Evolutionary conservation across 1,284 basidiomycete genomes (phyloP).

Genomic region (Xerocomus minutiporus): DNA sequence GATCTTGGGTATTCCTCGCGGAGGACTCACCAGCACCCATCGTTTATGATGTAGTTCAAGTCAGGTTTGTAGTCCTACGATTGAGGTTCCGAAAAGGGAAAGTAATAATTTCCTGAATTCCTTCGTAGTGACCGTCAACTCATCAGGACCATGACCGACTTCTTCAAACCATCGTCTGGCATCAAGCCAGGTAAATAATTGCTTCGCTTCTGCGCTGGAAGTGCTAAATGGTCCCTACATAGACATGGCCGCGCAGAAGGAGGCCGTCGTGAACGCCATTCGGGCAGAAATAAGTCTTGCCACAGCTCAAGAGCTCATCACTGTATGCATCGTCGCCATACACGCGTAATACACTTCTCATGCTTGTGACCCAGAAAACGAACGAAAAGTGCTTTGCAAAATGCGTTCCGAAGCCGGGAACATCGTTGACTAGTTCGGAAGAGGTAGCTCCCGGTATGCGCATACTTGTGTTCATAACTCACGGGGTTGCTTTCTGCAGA

Average conservation of each 20-base stretch:
- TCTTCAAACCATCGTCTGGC: constrained; percentile 40
- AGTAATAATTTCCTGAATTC: background rate
- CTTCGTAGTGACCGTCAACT: background rate
- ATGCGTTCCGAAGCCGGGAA: constrained; percentile 74
- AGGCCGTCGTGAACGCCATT: constrained; percentile 67
- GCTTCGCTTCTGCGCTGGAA: background rate
- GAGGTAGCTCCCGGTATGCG: constrained; percentile 45
- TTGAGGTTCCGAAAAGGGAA: constrained; percentile 17
- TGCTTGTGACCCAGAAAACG: constrained; percentile 49
- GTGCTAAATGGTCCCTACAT: constrained; percentile 1
- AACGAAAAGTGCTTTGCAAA: constrained; percentile 75
- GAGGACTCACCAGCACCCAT: constrained; percentile 75
- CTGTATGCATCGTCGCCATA: constrained; percentile 39
- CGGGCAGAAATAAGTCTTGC: constrained; percentile 67
- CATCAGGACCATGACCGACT: constrained; percentile 43
- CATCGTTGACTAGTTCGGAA: constrained; percentile 65
- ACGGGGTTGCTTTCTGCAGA: constrained; percentile 37
- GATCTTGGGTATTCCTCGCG: constrained; percentile 33
- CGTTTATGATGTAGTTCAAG: background rate
- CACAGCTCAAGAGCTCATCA: constrained; percentile 80
- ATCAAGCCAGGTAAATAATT: constrained; percentile 33
- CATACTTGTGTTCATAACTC: background rate
- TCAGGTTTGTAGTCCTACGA: background rate
- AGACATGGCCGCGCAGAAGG: constrained; percentile 62
- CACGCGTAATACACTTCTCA: background rate